Evolutionary conservation across 768 basidiomycete species (phyloP).

Genomic region (Lactifluus hygrophoroides): DNA sequence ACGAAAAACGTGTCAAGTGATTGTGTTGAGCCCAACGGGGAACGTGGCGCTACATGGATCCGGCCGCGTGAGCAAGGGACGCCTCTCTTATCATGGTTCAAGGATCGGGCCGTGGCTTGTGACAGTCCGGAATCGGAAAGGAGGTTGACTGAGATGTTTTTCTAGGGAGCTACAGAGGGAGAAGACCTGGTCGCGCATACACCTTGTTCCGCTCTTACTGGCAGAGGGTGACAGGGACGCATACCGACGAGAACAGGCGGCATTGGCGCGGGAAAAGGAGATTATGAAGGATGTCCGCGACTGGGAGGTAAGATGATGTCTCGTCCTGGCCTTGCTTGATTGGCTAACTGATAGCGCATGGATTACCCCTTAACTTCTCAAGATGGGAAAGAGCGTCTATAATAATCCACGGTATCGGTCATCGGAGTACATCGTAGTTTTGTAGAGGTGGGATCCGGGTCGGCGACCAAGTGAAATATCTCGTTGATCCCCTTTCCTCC

Average conservation of each 20-base stretch:
- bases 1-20: slow-evolving; percentile 54
- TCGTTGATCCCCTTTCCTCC: background rate
- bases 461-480: background rate
- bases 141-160: slow-evolving; percentile 14
- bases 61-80: slow-evolving; percentile 41
- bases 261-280: slow-evolving; percentile 66
- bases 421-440: slow-evolving; percentile 48
- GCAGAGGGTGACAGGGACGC: slow-evolving; percentile 91
- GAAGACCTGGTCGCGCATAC: slow-evolving; percentile 91
- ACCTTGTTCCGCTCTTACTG: slow-evolving; percentile 83
- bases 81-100: slow-evolving; percentile 39
- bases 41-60: slow-evolving; percentile 60
- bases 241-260: slow-evolving; percentile 75
- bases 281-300: slow-evolving; percentile 93
- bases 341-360: slow-evolving; percentile 21
- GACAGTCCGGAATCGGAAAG: slow-evolving; percentile 11
- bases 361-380: slow-evolving; percentile 21
- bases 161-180: slow-evolving; percentile 87
- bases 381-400: slow-evolving; percentile 86
- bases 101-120: slow-evolving; percentile 15
- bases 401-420: slow-evolving; percentile 64
- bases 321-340: slow-evolving; percentile 23
- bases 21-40: slow-evolving; percentile 46
- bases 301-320: slow-evolving; percentile 71
- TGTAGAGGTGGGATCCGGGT: slow-evolving; percentile 31